Percentiles rank a stretch among this genome's conserved stretches.
Conservation (phyloP, 345 rosid genomes). For the Hibiscus tridactylites region DNA sequence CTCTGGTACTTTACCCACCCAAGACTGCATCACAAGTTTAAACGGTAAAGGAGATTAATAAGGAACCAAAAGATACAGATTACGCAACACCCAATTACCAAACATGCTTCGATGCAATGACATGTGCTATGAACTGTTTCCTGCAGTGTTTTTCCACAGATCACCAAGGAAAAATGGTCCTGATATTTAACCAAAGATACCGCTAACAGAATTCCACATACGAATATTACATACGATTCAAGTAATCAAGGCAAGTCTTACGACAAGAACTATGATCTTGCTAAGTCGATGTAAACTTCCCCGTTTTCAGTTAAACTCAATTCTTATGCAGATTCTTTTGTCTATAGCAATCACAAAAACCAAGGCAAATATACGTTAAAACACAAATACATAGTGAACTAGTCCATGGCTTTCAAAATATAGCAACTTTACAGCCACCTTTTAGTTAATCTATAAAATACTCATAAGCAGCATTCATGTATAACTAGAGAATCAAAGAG, state of each 20-base stretch:
- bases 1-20: constrained; percentile 65
- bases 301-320: neutral
- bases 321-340: neutral
- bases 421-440: neutral
- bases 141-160: neutral
- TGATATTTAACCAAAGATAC: neutral
- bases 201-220: neutral
- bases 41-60: constrained; percentile 3
- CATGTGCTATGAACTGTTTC: neutral
- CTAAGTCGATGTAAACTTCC: neutral
- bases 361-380: neutral
- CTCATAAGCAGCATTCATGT: neutral
- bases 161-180: neutral
- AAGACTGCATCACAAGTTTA: constrained; percentile 45
- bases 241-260: neutral
- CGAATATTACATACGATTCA: neutral
- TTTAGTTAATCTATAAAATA: neutral
- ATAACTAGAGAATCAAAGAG: constrained; percentile 9
- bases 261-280: neutral
- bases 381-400: neutral
- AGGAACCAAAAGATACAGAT: neutral
- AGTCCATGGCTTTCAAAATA: neutral
- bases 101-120: neutral
- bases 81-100: neutral
- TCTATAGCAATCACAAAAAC: neutral